phyloP scores from a whole-genome alignment of 116 monocot species.

The Papilionanthe hybrid region DNA sequence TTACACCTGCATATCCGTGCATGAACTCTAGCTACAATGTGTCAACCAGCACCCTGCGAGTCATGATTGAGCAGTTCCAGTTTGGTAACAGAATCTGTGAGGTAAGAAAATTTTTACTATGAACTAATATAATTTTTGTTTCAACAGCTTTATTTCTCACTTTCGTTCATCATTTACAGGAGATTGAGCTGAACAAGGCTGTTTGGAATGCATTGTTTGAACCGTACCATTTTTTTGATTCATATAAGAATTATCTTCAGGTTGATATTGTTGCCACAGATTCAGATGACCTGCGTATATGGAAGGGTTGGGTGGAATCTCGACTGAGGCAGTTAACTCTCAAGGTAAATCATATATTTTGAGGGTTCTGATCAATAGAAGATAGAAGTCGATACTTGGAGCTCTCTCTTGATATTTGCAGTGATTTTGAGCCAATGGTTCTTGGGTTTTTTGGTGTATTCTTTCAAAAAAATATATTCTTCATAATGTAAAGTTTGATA shows the following conservation, averaged over 20 bases:
- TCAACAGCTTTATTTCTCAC: not conserved
- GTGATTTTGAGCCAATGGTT: not conserved
- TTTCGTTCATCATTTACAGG: slow-evolving; percentile 32
- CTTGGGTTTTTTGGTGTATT: not conserved
- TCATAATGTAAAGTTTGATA: not conserved
- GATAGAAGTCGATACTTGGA: not conserved
- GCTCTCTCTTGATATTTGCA: not conserved
- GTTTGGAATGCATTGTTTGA: slow-evolving; percentile 73
- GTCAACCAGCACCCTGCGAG: slow-evolving; percentile 76
- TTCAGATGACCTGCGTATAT: slow-evolving; percentile 67
- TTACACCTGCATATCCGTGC: slow-evolving; percentile 97
- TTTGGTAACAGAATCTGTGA: slow-evolving; percentile 72
- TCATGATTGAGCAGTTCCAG: slow-evolving; percentile 90
- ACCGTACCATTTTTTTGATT: slow-evolving; percentile 79
- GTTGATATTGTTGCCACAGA: slow-evolving; percentile 83
- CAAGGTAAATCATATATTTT: slow-evolving; percentile 48
- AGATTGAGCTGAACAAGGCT: slow-evolving; percentile 78
- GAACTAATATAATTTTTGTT: not conserved
- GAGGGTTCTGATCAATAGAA: not conserved
- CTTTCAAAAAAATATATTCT: not conserved
- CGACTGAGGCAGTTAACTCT: slow-evolving; percentile 84
- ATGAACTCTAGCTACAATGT: slow-evolving; percentile 99
- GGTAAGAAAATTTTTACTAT: slow-evolving; percentile 25
- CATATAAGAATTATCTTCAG: slow-evolving; percentile 89
- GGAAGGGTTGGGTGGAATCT: slow-evolving; percentile 99